Percentiles rank a stretch among this genome's conserved stretches.
phyloP scores from a whole-genome alignment of 2,329 filamentous ascomycete species.

The Colletotrichum plurivorum region DNA sequence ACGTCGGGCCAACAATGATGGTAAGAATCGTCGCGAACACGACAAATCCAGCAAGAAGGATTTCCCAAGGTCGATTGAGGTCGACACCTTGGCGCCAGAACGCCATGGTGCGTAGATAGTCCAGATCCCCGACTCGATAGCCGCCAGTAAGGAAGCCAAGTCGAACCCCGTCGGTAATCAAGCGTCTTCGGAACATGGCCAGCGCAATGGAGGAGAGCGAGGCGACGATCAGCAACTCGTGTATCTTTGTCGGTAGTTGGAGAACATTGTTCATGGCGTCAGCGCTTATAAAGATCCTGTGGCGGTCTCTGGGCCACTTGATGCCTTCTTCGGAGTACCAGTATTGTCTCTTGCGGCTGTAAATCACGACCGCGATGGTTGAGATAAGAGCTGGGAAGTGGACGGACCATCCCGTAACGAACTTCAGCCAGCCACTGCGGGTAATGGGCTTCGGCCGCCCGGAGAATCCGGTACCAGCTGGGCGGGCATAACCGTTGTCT shows the following conservation, averaged over 20 bases:
- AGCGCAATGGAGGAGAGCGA: conserved; percentile 11
- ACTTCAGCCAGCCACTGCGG: neutral
- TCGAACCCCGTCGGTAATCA: conserved; percentile 5
- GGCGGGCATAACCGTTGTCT: neutral
- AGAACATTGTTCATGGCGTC: conserved; percentile 14
- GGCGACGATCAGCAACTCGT: conserved; percentile 22
- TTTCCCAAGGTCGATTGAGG: neutral
- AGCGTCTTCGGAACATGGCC: conserved; percentile 2
- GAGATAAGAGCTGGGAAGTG: neutral
- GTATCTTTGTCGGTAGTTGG: conserved; percentile 20
- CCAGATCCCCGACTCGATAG: conserved; percentile 31
- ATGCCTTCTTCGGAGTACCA: neutral
- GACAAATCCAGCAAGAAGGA: neutral
- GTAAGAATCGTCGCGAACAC: conserved; percentile 21
- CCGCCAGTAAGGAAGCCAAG: conserved; percentile 30
- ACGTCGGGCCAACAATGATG: conserved; percentile 25
- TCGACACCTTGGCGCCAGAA: conserved; percentile 19
- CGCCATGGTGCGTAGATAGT: neutral
- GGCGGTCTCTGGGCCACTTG: neutral
- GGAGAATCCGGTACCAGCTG: neutral
- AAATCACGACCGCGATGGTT: neutral
- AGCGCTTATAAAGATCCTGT: neutral
- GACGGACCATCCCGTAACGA: neutral
- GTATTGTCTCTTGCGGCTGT: neutral
- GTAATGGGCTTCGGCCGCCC: neutral